These are phyloP conservation scores for Colletotrichum lini DNA, from an alignment of 2,329 filamentous ascomycete genomes.

Conservation along the genomic window DNA sequence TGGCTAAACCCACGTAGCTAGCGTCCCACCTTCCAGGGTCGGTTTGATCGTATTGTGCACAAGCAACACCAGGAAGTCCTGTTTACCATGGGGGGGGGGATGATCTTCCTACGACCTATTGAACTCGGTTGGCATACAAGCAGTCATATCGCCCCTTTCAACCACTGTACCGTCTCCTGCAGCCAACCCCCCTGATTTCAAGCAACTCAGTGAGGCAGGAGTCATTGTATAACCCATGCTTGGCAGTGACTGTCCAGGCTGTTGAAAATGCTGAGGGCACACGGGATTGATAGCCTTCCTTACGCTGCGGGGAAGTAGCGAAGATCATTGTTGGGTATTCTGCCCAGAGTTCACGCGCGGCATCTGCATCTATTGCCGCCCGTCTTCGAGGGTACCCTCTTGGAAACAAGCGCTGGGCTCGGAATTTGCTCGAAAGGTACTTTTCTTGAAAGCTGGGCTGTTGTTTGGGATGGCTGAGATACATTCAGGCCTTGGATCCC, in stretches of 20 bases:
- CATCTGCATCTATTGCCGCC: background rate
- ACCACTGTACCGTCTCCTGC: no score
- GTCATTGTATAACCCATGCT: background rate
- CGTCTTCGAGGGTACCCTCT: background rate
- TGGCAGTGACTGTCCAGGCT: background rate
- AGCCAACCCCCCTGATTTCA: no score
- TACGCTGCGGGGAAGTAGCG: background rate
- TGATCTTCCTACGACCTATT: no score
- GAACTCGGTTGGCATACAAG: no score
- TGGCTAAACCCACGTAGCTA: no score
- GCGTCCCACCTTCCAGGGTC: no score
- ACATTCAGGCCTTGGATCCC: background rate
- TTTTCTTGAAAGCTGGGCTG: background rate
- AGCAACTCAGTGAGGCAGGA: no score
- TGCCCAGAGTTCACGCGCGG: background rate
- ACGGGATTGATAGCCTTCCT: background rate
- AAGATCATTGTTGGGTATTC: background rate
- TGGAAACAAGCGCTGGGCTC: constrained; percentile 12
- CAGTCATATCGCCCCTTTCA: no score
- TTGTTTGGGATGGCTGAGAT: background rate
- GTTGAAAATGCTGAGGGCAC: background rate
- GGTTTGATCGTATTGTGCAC: no score
- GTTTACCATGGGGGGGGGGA: no score
- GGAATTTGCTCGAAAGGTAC: background rate
- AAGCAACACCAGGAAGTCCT: no score